Conservation (phyloP, 768 basidiomycete genomes). For the Boletellus sp. region DNA sequence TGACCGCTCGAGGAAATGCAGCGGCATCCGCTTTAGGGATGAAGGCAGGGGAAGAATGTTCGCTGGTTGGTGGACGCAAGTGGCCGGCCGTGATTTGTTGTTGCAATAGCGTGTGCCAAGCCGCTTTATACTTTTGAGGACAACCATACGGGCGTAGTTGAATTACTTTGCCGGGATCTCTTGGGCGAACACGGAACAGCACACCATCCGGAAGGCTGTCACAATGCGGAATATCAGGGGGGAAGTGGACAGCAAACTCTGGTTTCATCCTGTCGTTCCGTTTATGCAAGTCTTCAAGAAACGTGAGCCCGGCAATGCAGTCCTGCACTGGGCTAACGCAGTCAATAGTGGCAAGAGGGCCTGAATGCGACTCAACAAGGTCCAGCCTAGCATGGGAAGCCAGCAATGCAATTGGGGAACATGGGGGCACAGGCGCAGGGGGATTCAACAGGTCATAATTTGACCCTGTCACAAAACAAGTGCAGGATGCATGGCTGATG, state of each 20-base stretch:
- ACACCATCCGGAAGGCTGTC: no score
- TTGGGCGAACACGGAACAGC: no score
- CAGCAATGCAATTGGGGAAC: neutral
- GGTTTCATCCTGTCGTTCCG: neutral
- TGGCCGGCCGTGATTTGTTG: neutral
- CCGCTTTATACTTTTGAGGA: neutral
- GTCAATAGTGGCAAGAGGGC: neutral
- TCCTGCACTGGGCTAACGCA: no score
- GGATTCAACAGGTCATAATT: constrained; percentile 8
- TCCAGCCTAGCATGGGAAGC: no score
- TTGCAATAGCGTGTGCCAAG: neutral
- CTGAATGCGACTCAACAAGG: no score
- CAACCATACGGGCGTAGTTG: neutral
- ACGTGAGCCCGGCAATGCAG: no score
- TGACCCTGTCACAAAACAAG: constrained; percentile 4
- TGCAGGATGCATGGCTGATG: constrained; percentile 18
- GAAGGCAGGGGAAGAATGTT: neutral
- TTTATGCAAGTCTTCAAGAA: no score
- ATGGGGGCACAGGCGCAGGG: neutral
- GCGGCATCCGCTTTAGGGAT: neutral
- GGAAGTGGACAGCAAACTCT: no score
- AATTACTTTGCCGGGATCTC: neutral
- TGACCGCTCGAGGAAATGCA: neutral
- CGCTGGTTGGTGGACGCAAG: no score
- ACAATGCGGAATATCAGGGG: no score